Percentiles rank a stretch among this genome's conserved stretches.
phyloP scores from a whole-genome alignment of 2,329 filamentous ascomycete genomes.

The Colletotrichum cuscutae region DNA sequence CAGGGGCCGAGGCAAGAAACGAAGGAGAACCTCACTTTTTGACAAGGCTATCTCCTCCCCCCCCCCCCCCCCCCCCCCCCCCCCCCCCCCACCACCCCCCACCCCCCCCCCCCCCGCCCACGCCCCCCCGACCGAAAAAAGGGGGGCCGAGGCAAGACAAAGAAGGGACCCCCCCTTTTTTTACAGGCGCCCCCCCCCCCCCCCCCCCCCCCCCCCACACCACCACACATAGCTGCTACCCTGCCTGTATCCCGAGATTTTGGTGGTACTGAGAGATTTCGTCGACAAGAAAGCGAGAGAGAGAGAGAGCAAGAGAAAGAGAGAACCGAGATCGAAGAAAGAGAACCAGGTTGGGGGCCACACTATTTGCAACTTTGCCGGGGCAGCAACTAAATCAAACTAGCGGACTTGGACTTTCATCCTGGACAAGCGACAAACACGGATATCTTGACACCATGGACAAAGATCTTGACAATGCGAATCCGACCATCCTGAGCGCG shows the following conservation, averaged over 20 bases:
- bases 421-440: constrained; percentile 8
- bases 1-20: constrained; percentile 2
- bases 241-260: background rate
- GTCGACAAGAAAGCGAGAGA: background rate
- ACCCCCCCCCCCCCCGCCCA: too few species aligned
- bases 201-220: background rate
- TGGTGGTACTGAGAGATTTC: background rate
- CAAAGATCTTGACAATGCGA: constrained; percentile 76
- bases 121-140: too few species aligned
- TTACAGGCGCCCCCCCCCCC: background rate
- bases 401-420: background rate
- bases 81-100: too few species aligned
- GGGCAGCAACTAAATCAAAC: background rate
- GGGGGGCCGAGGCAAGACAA: too few species aligned
- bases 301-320: background rate
- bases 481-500: constrained; percentile 90
- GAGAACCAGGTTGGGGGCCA: constrained; percentile 2
- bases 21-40: background rate
- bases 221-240: background rate
- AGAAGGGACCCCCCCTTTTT: too few species aligned
- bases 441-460: constrained; percentile 44
- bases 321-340: constrained; percentile 11
- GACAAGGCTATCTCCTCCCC: constrained; percentile 20
- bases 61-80: background rate
- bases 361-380: constrained; percentile 21